These are phyloP conservation scores for Claviceps maximensis DNA, from an alignment of 2,329 filamentous ascomycete genomes.

Conservation along the genomic window DNA sequence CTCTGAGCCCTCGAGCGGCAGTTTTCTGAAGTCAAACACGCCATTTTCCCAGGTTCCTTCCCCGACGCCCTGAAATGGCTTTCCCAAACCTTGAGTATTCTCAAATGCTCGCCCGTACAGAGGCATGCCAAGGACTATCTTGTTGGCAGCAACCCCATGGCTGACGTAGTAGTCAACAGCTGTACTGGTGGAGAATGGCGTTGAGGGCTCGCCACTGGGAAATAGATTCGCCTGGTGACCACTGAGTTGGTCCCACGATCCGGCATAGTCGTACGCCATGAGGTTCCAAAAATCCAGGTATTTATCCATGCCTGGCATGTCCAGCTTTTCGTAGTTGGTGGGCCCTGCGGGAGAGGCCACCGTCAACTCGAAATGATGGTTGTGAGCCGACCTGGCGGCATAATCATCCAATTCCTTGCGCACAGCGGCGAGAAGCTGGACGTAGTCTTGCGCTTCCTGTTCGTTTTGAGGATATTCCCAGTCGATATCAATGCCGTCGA, in stretches of 20 bases:
- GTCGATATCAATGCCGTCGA: constrained; percentile 58
- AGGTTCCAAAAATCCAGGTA: constrained; percentile 65
- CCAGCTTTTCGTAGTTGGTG: constrained; percentile 47
- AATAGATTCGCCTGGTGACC: constrained; percentile 77
- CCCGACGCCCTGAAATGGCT: constrained; percentile 57
- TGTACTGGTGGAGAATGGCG: constrained; percentile 62
- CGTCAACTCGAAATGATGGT: constrained; percentile 48
- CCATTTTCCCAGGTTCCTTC: constrained; percentile 74
- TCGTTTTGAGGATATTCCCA: constrained; percentile 52
- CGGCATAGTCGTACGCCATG: constrained; percentile 84
- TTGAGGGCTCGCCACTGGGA: constrained; percentile 44
- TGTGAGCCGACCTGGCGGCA: constrained; percentile 25
- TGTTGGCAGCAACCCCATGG: constrained; percentile 50
- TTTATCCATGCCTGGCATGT: constrained; percentile 50
- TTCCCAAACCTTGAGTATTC: constrained; percentile 62
- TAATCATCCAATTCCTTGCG: constrained; percentile 47
- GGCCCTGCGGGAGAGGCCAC: constrained; percentile 51
- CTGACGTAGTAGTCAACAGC: constrained; percentile 60
- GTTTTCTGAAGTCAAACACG: constrained; percentile 76
- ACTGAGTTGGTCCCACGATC: constrained; percentile 59
- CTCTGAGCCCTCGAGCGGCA: constrained; percentile 55
- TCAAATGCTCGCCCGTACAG: constrained; percentile 80
- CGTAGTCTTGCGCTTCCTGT: constrained; percentile 42
- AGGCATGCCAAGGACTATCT: constrained; percentile 84
- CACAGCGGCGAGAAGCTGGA: constrained; percentile 43